A percentile compares a stretch with the other conserved stretches of the same genome.
These are phyloP conservation scores for Penicillium glabrum DNA, from an alignment of 2,329 filamentous ascomycete species.

Conservation along the genomic window DNA sequence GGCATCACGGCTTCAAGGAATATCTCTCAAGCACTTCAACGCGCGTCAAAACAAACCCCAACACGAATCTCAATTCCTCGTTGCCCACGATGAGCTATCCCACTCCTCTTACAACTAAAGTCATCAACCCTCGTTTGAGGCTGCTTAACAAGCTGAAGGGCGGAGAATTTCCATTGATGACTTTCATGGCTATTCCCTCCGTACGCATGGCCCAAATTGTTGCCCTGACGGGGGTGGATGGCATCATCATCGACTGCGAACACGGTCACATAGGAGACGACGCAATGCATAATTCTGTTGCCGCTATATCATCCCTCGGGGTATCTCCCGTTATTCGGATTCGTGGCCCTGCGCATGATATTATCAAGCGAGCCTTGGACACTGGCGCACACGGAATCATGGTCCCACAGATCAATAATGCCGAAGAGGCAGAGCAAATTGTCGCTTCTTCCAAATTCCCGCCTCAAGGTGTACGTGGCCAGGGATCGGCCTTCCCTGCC, in stretches of 20 bases:
- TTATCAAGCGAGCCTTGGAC: slow-evolving; percentile 26
- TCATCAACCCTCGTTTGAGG: slow-evolving; percentile 44
- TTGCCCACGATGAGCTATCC: slow-evolving; percentile 8
- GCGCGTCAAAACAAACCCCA: neutral
- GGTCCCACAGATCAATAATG: slow-evolving; percentile 46
- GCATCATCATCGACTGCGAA: slow-evolving; percentile 53
- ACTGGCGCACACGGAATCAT: slow-evolving; percentile 47
- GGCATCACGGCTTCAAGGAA: neutral
- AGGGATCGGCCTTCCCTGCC: slow-evolving; percentile 29
- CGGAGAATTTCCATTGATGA: slow-evolving; percentile 47
- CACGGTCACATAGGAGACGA: slow-evolving; percentile 31
- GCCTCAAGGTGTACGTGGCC: slow-evolving; percentile 29
- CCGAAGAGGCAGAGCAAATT: slow-evolving; percentile 43
- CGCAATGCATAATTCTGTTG: slow-evolving; percentile 27
- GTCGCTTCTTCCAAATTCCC: slow-evolving; percentile 30
- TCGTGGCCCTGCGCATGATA: slow-evolving; percentile 19
- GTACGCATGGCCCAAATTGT: slow-evolving; percentile 54
- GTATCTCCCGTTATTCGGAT: slow-evolving; percentile 26
- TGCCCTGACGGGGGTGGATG: slow-evolving; percentile 63
- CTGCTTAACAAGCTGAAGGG: slow-evolving; percentile 46
- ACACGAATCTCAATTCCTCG: slow-evolving; percentile 17
- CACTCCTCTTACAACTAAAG: slow-evolving; percentile 31
- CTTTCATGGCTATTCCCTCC: slow-evolving; percentile 39
- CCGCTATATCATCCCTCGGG: slow-evolving; percentile 25
- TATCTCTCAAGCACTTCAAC: too few species aligned